phyloP scores from a whole-genome alignment of 495 filamentous ascomycete species.

The Xeromyces bisporus region DNA sequence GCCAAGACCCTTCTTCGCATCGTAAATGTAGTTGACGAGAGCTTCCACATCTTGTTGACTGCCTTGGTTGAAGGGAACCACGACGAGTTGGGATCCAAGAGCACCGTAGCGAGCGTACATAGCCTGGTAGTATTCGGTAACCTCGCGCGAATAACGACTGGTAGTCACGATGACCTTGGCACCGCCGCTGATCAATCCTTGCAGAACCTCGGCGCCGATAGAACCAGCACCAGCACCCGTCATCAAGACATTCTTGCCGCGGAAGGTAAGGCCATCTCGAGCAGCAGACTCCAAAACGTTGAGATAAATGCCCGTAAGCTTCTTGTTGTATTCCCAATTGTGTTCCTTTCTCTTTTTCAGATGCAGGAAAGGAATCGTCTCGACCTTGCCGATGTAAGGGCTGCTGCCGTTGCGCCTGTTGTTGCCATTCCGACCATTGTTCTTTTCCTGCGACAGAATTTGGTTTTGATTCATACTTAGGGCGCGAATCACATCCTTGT shows the following conservation, averaged over 20 bases:
- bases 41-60: slow-evolving; percentile 95
- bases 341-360: slow-evolving; percentile 86
- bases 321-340: slow-evolving; percentile 99
- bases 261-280: slow-evolving; percentile 71
- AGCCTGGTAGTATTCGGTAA: slow-evolving; percentile 97
- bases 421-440: slow-evolving; percentile 39
- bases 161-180: slow-evolving; percentile 94
- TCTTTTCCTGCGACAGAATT: slow-evolving; percentile 81
- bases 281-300: slow-evolving; percentile 83
- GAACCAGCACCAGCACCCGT: slow-evolving; percentile 96
- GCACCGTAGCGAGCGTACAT: slow-evolving; percentile 94
- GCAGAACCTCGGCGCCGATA: slow-evolving; percentile 95
- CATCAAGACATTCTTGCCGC: slow-evolving; percentile 94
- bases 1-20: slow-evolving; percentile 86
- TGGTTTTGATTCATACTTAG: slow-evolving; percentile 94
- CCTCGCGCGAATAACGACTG: slow-evolving; percentile 86
- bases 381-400: slow-evolving; percentile 67
- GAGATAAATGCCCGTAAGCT: slow-evolving; percentile 79
- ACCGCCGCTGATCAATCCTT: slow-evolving; percentile 90
- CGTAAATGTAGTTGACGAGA: slow-evolving; percentile 88
- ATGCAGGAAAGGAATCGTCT: slow-evolving; percentile 96
- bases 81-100: slow-evolving; percentile 87
- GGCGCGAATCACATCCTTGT: slow-evolving; percentile 82
- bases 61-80: slow-evolving; percentile 97
- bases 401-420: slow-evolving; percentile 33